These are phyloP conservation scores for Arxiozyma slooffiae DNA, from an alignment of 1,139 yeast genomes.

Conservation along the genomic window DNA sequence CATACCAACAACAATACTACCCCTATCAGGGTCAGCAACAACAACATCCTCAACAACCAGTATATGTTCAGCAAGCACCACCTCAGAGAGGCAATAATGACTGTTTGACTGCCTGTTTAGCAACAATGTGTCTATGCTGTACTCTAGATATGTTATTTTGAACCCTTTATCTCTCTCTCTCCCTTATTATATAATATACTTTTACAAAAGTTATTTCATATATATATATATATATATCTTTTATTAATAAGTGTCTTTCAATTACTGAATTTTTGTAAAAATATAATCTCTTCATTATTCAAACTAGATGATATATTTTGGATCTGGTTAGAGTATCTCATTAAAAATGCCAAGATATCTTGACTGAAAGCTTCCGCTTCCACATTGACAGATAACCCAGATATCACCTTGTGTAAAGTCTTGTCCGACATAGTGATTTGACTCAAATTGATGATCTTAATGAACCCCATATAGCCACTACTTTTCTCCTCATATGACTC, in stretches of 20 bases:
- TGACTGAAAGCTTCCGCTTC: slow-evolving; percentile 23
- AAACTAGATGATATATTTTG: slow-evolving; percentile 14
- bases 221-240: neutral
- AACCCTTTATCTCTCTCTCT: slow-evolving; percentile 2
- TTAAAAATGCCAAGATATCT: slow-evolving; percentile 21
- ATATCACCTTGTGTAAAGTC: slow-evolving; percentile 20
- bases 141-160: slow-evolving; percentile 53
- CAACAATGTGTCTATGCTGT: slow-evolving; percentile 66
- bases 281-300: slow-evolving; percentile 17
- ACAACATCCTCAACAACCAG: slow-evolving; percentile 47
- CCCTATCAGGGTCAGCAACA: slow-evolving; percentile 26
- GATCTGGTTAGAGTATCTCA: slow-evolving; percentile 17
- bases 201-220: slow-evolving; percentile 74
- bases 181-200: slow-evolving; percentile 87
- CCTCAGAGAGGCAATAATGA: slow-evolving; percentile 35
- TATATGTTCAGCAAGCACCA: slow-evolving; percentile 53
- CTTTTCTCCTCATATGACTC: slow-evolving; percentile 30
- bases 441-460: slow-evolving; percentile 21
- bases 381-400: slow-evolving; percentile 22
- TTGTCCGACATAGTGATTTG: slow-evolving; percentile 13
- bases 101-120: slow-evolving; percentile 62
- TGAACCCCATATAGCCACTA: slow-evolving; percentile 28
- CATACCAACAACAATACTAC: slow-evolving; percentile 15
- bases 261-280: slow-evolving; percentile 18
- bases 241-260: neutral